These are phyloP conservation scores for Lipomyces spencermartinsiae DNA, from an alignment of 805 yeast species.

Conservation along the genomic window DNA sequence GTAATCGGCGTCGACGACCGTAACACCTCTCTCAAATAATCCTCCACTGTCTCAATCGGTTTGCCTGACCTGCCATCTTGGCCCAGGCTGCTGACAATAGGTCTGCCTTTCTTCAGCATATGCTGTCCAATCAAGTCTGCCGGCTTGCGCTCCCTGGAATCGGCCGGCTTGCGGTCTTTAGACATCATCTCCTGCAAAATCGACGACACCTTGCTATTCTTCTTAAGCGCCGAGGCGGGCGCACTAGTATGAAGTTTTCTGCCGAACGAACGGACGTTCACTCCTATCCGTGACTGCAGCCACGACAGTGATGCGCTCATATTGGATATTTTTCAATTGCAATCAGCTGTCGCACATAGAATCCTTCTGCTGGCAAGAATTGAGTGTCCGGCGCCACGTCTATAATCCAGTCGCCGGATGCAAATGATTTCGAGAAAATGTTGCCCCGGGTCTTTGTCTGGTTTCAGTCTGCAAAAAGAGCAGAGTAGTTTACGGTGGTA, in stretches of 20 bases:
- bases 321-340: not conserved
- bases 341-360: not conserved
- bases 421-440: not conserved
- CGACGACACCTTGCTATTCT: not conserved
- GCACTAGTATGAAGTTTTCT: not conserved
- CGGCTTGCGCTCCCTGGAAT: not conserved
- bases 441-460: not conserved
- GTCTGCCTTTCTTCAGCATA: not conserved
- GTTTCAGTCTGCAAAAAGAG: not conserved
- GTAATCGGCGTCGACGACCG: slow-evolving; percentile 1
- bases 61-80: not conserved
- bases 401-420: not conserved
- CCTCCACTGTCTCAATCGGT: not conserved
- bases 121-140: not conserved
- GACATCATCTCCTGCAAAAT: not conserved
- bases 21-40: not conserved
- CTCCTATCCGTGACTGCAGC: not conserved
- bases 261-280: not conserved
- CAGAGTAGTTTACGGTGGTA: not conserved
- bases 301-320: not conserved
- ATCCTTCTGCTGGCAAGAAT: not conserved
- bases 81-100: not conserved
- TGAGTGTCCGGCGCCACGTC: not conserved
- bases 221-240: not conserved
- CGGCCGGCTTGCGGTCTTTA: not conserved